These are phyloP conservation scores for Meripilus lineatus DNA, from an alignment of 1,284 basidiomycete species.

Conservation along the genomic window DNA sequence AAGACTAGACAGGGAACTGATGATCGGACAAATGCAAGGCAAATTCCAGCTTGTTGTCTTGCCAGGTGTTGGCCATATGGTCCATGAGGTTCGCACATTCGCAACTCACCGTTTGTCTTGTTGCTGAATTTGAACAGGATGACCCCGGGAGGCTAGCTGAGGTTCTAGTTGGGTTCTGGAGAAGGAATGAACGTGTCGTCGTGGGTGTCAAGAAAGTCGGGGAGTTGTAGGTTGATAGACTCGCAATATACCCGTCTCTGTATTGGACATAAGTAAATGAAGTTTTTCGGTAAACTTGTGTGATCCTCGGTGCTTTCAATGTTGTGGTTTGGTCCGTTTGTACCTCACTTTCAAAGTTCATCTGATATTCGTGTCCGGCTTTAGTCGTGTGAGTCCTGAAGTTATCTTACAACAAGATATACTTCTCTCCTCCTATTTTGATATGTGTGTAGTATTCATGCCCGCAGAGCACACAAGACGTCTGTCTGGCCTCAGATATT, in stretches of 20 bases:
- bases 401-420: no score
- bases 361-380: no score
- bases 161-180: constrained; percentile 87
- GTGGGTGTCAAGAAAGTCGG: constrained; percentile 81
- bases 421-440: no score
- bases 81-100: constrained; percentile 72
- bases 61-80: constrained; percentile 84
- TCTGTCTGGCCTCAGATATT: neutral
- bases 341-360: no score
- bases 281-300: no score
- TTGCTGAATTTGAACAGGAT: constrained; percentile 49
- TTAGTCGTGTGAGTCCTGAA: no score
- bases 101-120: constrained; percentile 4
- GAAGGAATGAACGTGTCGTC: constrained; percentile 76
- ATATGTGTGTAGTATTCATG: no score
- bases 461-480: no score
- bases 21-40: constrained; percentile 99
- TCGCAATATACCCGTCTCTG: no score
- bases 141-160: constrained; percentile 78
- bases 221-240: constrained; percentile 37
- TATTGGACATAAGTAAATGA: no score
- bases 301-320: no score
- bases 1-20: constrained; percentile 86
- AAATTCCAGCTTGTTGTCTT: constrained; percentile 95
- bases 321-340: no score